Evolutionary conservation across 306 rosid species (phyloP).

Genomic region (Trichosanthes cucumerina): DNA sequence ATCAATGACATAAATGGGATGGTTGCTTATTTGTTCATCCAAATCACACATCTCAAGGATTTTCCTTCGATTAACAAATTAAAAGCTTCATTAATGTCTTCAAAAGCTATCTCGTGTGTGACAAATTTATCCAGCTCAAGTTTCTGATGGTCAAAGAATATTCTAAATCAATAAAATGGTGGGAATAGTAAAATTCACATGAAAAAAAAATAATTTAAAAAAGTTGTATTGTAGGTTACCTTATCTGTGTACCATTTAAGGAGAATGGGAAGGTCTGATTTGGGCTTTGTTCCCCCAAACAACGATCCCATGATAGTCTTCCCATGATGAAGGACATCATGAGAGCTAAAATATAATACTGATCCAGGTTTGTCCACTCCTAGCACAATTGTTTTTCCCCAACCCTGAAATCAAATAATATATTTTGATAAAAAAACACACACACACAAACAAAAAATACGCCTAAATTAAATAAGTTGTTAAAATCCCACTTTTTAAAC

Average conservation of each 20-base stretch:
- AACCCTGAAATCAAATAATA: conserved; percentile 42
- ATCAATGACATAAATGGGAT: neutral
- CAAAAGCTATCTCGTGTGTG: conserved; percentile 51
- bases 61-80: conserved; percentile 51
- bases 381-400: conserved; percentile 79
- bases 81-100: conserved; percentile 75
- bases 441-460: too few relatives aligned
- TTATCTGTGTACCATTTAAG: conserved; percentile 59
- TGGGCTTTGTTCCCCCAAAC: conserved; percentile 78
- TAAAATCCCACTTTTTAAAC: too few relatives aligned
- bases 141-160: conserved; percentile 27
- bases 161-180: neutral
- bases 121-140: conserved; percentile 68
- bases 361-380: conserved; percentile 70
- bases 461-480: too few relatives aligned
- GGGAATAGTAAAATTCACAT: neutral
- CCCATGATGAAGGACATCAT: conserved; percentile 41
- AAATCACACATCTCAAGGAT: conserved; percentile 57
- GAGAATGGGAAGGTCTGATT: conserved; percentile 60
- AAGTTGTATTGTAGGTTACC: conserved; percentile 22
- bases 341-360: conserved; percentile 25
- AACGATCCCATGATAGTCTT: conserved; percentile 56
- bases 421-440: too few relatives aligned
- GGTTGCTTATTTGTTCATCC: conserved; percentile 37
- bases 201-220: neutral